Base-by-base conservation (phyloP, 139 green algal species). In the Zygnema cylindricum region DNA sequence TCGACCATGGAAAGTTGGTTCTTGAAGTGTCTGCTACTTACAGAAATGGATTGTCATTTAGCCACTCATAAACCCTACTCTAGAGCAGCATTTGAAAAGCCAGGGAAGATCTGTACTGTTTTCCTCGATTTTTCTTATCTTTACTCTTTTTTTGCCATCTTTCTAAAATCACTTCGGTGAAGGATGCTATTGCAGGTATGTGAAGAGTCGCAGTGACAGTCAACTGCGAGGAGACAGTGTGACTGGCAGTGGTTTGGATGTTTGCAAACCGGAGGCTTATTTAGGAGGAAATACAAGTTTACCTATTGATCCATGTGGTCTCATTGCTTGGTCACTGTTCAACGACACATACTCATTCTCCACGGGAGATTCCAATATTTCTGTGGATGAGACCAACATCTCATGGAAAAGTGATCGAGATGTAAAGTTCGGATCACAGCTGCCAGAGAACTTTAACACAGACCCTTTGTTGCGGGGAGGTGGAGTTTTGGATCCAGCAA, bases 241-340 rank as follows among this genome's bases (percentile, higher is more conserved):
- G 30, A 55, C 42, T 41, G 35, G 82, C 77, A 22, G 21, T 75
- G 42, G 84, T 7, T 83, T 88, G 35, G 97, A 94, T 32, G 84
- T 86, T 36, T 98, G 95, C 92, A 54, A 94, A 16, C 94, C 94
- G 23, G 77, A 95, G 69, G 43, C 77, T 22, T 94, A 93, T 69
- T 81, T 89, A 22, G 33, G 69, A 7, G 41, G 85, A 63, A 55
- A 88, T 42, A 2, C 25, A 0, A 49, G 73, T 40, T 42, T 42
- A 2, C 87, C 69, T 33, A 97, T 99, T 88, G 95, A 95, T 69
- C 97, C 97, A 1, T 99, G 97, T 90, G 97, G 97, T 35, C 94
- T 99, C 36, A 93, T 97, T 0, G 95, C 97, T 0, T 97, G 96
- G 93, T 95, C 91, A 54, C 93, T 95, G 82, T 99, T 99, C 95